Percentiles rank a stretch among this genome's conserved stretches.
These are phyloP conservation scores for Guyanaporus albipodus DNA, from an alignment of 768 basidiomycete species.

Conservation along the genomic window DNA sequence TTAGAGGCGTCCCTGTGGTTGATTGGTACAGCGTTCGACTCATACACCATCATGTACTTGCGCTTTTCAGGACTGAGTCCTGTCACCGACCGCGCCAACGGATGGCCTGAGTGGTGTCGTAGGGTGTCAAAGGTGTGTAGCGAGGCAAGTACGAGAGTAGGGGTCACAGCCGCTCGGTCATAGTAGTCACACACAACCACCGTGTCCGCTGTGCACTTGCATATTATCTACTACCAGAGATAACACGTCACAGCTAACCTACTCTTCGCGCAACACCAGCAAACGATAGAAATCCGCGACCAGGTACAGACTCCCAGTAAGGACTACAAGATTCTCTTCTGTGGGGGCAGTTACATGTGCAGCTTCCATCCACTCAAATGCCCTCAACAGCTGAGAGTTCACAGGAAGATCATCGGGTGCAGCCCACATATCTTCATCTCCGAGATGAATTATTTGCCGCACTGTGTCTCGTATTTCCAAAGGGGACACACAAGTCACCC, in stretches of 20 bases:
- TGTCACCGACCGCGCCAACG: slow-evolving; percentile 8
- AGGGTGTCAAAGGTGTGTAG: slow-evolving; percentile 4
- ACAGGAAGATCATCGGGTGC: slow-evolving; percentile 31
- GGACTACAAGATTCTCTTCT: slow-evolving; percentile 50
- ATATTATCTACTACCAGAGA: no score
- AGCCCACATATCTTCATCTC: slow-evolving; percentile 44
- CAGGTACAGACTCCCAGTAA: slow-evolving; percentile 92
- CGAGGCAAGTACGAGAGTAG: no score
- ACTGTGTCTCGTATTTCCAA: slow-evolving; percentile 48
- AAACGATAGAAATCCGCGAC: slow-evolving; percentile 89
- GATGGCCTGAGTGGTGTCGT: slow-evolving; percentile 12
- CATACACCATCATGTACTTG: slow-evolving; percentile 11
- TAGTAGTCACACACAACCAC: not conserved
- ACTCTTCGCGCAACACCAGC: slow-evolving; percentile 12
- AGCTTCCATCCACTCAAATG: slow-evolving; percentile 44
- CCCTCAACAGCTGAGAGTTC: slow-evolving; percentile 40
- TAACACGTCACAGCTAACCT: not conserved
- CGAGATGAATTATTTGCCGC: slow-evolving; percentile 35
- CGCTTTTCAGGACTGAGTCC: slow-evolving; percentile 9
- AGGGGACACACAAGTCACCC: slow-evolving; percentile 68
- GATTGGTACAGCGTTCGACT: slow-evolving; percentile 7
- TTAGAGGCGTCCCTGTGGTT: slow-evolving; percentile 32
- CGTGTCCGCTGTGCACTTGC: not conserved
- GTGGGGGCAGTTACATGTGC: slow-evolving; percentile 1
- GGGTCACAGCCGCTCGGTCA: not conserved